Base-by-base conservation (phyloP, 495 filamentous ascomycete genomes). In the Margaritispora aquatica region DNA sequence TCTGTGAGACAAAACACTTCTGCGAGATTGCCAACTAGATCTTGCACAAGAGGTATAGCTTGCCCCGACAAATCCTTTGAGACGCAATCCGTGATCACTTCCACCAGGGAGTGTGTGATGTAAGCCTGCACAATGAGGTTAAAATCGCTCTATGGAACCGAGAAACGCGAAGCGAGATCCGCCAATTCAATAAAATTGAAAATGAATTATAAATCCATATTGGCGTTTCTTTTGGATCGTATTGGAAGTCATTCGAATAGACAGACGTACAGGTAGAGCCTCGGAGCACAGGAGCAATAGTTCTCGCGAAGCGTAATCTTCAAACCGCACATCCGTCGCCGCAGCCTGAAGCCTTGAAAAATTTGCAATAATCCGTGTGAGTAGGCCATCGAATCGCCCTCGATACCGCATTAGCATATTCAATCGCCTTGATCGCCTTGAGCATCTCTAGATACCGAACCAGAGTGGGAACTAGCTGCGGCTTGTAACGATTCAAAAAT, bases 1-100 rank as follows among this genome's bases (percentile, higher is more conserved):
- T 88, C 84, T 10, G 81, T 84, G 50, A 87, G 69, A 63, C 84
- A 85, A 60, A 87, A 88, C 0, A 84, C 83, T 62, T 87, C 85
- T 1, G 82, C 83, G 54, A 88, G 63, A 21, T 82, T 84, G 63
- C 86, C 83, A 7, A 80, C 77, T 2, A 81, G 70, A 67, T 70
- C 78, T 54, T 67, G 71, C 31, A 73, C 71, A 71, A 73, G 62
- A 9, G 74, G 70, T 34, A 75, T 66, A 17, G 73, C 62, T n/a
- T 69, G 75, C 11, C 79, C 80, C 0, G 77, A 79, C 34, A 83
- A 75, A 46, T 77, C 66, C 27, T 72, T 72, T 24, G 74, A 69
- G 13, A 82, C 73, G 58, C 74, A 78, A 17, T 74, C 61, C 55
- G 70, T 74, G 29, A 81, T 77, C 2, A 75, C 71, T 22, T 76